Evolutionary conservation across 257 asterid genomes (phyloP).

Genomic region (Nicotiana paniculata): DNA sequence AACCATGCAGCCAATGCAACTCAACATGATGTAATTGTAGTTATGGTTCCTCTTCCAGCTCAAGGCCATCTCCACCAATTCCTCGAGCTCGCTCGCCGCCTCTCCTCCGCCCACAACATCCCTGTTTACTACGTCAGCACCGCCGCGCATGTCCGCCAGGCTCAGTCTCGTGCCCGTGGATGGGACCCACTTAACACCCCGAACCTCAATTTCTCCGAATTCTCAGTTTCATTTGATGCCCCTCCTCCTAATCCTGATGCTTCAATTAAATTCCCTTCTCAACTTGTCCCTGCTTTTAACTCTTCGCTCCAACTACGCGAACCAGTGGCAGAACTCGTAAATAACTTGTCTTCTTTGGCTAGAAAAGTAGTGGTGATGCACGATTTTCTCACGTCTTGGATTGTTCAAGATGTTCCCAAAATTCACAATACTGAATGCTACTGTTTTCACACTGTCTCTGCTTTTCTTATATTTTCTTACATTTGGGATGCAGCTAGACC

Average conservation of each 20-base stretch:
- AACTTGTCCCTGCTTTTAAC: constrained; percentile 25
- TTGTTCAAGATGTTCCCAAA: constrained; percentile 38
- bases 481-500: constrained; percentile 18
- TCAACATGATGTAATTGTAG: constrained; percentile 21
- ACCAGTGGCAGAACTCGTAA: constrained; percentile 15
- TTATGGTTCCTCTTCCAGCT: constrained; percentile 48
- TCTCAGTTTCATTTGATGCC: not conserved
- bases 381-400: constrained; percentile 39
- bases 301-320: constrained; percentile 33
- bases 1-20: not conserved
- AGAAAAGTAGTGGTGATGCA: constrained; percentile 34
- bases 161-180: constrained; percentile 27
- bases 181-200: constrained; percentile 22
- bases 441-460: constrained; percentile 36
- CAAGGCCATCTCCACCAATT: constrained; percentile 55
- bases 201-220: constrained; percentile 11
- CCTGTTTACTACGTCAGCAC: constrained; percentile 30
- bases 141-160: constrained; percentile 39
- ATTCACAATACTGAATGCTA: constrained; percentile 37
- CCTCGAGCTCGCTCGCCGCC: constrained; percentile 46
- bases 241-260: constrained; percentile 43
- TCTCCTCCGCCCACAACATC: constrained; percentile 23
- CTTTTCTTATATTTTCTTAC: constrained; percentile 16
- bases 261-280: constrained; percentile 36
- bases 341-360: constrained; percentile 12